Conservation (phyloP, 257 asterid species). For the Linaria vulgaris region DNA sequence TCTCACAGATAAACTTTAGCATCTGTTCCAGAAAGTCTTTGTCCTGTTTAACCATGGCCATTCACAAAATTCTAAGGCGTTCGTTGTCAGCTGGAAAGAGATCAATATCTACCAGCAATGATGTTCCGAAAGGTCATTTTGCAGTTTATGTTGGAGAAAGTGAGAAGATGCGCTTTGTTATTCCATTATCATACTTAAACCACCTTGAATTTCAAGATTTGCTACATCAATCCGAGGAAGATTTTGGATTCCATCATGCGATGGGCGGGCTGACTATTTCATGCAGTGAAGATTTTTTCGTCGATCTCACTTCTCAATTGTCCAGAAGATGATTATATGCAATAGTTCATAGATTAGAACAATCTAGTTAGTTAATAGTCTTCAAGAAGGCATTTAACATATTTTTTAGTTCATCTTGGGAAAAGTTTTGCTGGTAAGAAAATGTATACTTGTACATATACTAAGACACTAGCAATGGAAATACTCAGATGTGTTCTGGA, state of each 20-base stretch:
- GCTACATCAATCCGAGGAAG: conserved; percentile 25
- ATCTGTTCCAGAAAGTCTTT: too few species aligned
- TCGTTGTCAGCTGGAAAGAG: conserved; percentile 28
- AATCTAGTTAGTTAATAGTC: too few species aligned
- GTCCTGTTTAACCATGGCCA: conserved; percentile 17
- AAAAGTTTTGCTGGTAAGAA: too few species aligned
- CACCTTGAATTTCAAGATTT: conserved; percentile 30
- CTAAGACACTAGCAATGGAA: too few species aligned
- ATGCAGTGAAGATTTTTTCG: conserved; percentile 27
- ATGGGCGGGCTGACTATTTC: conserved; percentile 35
- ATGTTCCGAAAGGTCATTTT: conserved; percentile 39
- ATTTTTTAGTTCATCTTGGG: too few species aligned
- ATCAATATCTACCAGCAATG: conserved; percentile 4
- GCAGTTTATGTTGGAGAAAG: conserved; percentile 34
- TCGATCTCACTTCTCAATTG: conserved; percentile 25
- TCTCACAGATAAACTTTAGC: too few species aligned
- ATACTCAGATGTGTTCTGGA: too few species aligned
- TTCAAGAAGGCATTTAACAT: too few species aligned
- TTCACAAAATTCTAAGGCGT: conserved; percentile 24
- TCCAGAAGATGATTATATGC: too few species aligned
- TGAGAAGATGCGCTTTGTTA: conserved; percentile 21
- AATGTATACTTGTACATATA: too few species aligned
- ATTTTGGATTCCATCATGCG: conserved; percentile 27
- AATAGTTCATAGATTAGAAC: too few species aligned
- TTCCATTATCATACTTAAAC: conserved; percentile 26